Conservation (phyloP, 2,329 filamentous ascomycete genomes). For the Septoria petroselini region DNA sequence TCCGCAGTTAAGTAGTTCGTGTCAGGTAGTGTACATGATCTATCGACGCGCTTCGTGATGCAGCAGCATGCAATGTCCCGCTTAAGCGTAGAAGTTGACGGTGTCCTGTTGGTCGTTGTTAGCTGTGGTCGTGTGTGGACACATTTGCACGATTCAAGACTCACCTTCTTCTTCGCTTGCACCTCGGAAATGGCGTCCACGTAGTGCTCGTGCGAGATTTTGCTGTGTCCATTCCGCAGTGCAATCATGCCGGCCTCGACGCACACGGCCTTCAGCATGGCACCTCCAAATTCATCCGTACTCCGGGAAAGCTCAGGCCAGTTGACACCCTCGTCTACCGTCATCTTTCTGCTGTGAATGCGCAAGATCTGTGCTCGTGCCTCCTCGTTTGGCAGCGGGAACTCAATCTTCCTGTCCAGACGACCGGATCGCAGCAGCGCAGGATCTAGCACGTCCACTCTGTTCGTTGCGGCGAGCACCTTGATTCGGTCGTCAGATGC, state of each 20-base stretch:
- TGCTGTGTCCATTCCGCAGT: conserved; percentile 86
- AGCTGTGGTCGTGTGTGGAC: conserved; percentile 4
- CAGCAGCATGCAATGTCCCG: conserved; percentile 13
- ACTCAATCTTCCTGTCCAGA: conserved; percentile 98
- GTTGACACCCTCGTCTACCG: conserved; percentile 86
- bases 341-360: conserved; percentile 99
- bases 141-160: neutral
- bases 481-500: conserved; percentile 93
- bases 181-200: conserved; percentile 98
- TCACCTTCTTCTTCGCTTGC: conserved; percentile 85
- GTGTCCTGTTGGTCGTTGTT: conserved; percentile 31
- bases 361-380: conserved; percentile 93
- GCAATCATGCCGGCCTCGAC: conserved; percentile 99
- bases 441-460: conserved; percentile 93
- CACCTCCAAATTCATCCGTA: conserved; percentile 97
- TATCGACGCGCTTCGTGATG: conserved; percentile 10
- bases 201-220: conserved; percentile 97
- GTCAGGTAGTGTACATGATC: conserved; percentile 21
- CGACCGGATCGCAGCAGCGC: conserved; percentile 89
- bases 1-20: conserved; percentile 1
- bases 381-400: conserved; percentile 96
- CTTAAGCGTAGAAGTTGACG: conserved; percentile 40
- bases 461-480: conserved; percentile 98
- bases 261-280: conserved; percentile 96
- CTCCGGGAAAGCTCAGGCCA: conserved; percentile 93